Conservation (phyloP, 1,139 yeast species). For the Zygoascus meyerae region DNA sequence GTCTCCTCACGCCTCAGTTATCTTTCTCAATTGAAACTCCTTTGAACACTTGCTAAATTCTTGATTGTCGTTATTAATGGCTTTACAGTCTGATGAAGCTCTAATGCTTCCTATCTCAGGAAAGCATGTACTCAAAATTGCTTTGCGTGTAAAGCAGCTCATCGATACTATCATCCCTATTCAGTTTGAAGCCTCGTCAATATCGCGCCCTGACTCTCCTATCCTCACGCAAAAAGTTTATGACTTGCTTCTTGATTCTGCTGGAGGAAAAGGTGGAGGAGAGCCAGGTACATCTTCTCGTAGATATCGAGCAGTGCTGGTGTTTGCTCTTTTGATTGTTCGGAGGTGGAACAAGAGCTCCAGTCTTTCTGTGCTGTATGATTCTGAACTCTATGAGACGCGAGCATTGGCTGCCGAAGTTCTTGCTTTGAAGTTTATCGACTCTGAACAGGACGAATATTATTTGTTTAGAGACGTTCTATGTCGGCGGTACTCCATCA, state of each 20-base stretch:
- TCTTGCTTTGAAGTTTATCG: constrained; percentile 65
- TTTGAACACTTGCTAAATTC: background rate
- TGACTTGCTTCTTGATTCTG: constrained; percentile 60
- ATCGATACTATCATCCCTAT: constrained; percentile 69
- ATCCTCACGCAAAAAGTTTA: constrained; percentile 57
- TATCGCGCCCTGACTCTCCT: constrained; percentile 55
- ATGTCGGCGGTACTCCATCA: constrained; percentile 68
- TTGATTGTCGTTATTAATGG: background rate
- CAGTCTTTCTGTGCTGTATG: constrained; percentile 56
- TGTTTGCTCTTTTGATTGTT: constrained; percentile 69
- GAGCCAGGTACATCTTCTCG: constrained; percentile 49
- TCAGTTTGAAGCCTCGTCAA: constrained; percentile 45
- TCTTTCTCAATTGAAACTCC: background rate
- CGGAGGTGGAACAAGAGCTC: constrained; percentile 70
- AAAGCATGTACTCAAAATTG: constrained; percentile 65
- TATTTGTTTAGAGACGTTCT: constrained; percentile 71
- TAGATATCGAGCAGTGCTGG: constrained; percentile 60
- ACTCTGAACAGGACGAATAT: constrained; percentile 50
- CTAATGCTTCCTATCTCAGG: constrained; percentile 21
- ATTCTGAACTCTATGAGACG: constrained; percentile 55
- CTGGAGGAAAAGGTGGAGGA: constrained; percentile 74
- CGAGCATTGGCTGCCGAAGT: constrained; percentile 67
- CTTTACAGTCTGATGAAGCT: constrained; percentile 13
- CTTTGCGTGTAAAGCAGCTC: constrained; percentile 63
- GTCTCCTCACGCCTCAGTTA: background rate